Percentiles rank a stretch among this genome's conserved stretches.
These are phyloP conservation scores for Aspergillus cristatus DNA, from an alignment of 495 filamentous ascomycete species.

Conservation along the genomic window DNA sequence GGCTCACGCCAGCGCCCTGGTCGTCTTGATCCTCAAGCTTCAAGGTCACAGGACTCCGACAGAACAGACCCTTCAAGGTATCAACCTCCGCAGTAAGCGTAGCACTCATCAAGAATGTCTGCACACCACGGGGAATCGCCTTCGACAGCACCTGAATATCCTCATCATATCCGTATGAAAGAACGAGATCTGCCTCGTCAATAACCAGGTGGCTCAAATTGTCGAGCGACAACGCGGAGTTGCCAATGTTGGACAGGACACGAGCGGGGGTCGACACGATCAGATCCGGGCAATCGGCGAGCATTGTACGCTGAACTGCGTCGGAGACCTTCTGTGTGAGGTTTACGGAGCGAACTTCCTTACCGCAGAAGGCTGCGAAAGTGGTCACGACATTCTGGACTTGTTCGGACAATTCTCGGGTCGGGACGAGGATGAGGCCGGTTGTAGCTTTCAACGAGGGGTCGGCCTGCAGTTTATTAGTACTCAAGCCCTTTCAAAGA, in stretches of 20 bases:
- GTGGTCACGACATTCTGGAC: conserved; percentile 63
- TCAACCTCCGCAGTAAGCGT: conserved; percentile 84
- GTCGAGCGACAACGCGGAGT: conserved; percentile 56
- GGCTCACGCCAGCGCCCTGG: conserved; percentile 62
- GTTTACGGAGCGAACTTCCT: conserved; percentile 72
- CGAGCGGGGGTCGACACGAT: conserved; percentile 82
- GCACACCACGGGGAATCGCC: conserved; percentile 70
- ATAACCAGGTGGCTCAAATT: conserved; percentile 74
- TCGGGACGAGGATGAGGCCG: conserved; percentile 85
- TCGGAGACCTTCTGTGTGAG: conserved; percentile 83
- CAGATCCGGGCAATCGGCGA: conserved; percentile 82
- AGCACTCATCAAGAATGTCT: conserved; percentile 89
- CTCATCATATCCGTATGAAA: conserved; percentile 89
- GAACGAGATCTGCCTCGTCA: conserved; percentile 90
- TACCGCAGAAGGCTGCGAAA: conserved; percentile 73
- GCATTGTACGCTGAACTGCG: conserved; percentile 69
- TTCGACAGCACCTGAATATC: conserved; percentile 72
- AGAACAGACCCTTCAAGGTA: conserved; percentile 76
- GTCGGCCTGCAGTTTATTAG: conserved; percentile 17
- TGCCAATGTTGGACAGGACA: conserved; percentile 60
- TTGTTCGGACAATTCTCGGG: conserved; percentile 86
- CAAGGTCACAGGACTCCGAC: conserved; percentile 66
- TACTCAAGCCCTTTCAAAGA: not conserved
- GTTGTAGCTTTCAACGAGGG: conserved; percentile 41
- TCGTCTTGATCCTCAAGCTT: conserved; percentile 68